Evolutionary conservation across 371 early-diverging fungal species (phyloP).

Genomic region (Lichtheimia hyalospora): DNA sequence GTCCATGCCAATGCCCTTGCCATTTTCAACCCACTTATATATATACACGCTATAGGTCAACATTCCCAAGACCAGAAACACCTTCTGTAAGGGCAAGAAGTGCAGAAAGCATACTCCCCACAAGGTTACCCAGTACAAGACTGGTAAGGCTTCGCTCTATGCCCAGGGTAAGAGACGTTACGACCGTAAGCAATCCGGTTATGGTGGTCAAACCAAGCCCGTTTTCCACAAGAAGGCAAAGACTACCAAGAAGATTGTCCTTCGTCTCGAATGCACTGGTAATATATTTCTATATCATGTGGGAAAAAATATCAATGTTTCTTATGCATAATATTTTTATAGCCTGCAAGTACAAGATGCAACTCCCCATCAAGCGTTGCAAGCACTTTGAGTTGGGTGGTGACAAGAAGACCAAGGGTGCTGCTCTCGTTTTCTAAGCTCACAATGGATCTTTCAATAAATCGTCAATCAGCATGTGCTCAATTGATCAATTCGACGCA

Average conservation of each 20-base stretch:
- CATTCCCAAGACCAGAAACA: slow-evolving; percentile 97
- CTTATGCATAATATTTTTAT: not conserved
- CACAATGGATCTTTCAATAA: no score
- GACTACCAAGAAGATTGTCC: slow-evolving; percentile 99
- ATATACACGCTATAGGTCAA: slow-evolving; percentile 73
- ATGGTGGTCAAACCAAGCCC: slow-evolving; percentile 99
- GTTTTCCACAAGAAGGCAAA: slow-evolving; percentile 95
- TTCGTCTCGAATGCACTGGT: slow-evolving; percentile 96
- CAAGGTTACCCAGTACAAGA: slow-evolving; percentile 99
- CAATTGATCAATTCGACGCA: not conserved
- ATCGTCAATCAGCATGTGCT: no score
- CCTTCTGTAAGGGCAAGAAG: slow-evolving; percentile 95
- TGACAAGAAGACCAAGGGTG: slow-evolving; percentile 91
- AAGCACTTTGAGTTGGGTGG: slow-evolving; percentile 99
- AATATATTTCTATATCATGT: not conserved
- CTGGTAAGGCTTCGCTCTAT: slow-evolving; percentile 96
- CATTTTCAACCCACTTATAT: no score
- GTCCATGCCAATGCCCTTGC: no score
- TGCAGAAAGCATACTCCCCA: slow-evolving; percentile 98
- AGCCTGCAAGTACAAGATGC: slow-evolving; percentile 95
- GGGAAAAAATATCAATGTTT: not conserved
- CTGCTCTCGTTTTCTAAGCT: slow-evolving; percentile 75
- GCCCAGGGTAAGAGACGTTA: slow-evolving; percentile 88
- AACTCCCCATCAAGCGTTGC: slow-evolving; percentile 96
- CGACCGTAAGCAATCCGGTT: slow-evolving; percentile 86